A percentile compares a stretch with the other conserved stretches of the same genome.
These are phyloP conservation scores for Xylariaceae sp. DNA, from an alignment of 2,329 filamentous ascomycete genomes.

Conservation along the genomic window DNA sequence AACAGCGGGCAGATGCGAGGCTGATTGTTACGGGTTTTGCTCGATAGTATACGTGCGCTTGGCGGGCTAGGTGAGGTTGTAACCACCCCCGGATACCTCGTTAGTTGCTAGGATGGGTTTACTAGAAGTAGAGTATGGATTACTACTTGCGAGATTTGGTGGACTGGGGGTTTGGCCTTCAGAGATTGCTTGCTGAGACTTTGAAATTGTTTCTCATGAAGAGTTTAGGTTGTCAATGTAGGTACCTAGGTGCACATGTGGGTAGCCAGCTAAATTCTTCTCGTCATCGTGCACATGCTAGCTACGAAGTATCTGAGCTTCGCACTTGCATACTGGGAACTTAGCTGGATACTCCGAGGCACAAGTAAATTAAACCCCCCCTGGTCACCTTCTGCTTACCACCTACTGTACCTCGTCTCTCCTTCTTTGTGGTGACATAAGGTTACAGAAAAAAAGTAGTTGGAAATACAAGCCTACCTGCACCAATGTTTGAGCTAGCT, in stretches of 20 bases:
- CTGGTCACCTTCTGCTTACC: neutral
- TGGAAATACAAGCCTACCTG: too few species aligned
- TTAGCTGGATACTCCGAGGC: neutral
- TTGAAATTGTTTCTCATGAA: slow-evolving; percentile 3
- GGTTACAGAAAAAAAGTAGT: neutral
- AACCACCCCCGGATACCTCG: neutral
- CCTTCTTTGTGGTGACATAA: neutral
- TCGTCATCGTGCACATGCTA: slow-evolving; percentile 19
- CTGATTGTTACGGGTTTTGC: neutral
- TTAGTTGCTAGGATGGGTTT: neutral
- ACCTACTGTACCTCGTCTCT: too few species aligned
- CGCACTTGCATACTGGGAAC: too few species aligned
- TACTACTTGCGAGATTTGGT: too few species aligned
- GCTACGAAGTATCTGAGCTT: slow-evolving; percentile 15
- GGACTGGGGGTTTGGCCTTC: too few species aligned
- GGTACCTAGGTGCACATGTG: neutral
- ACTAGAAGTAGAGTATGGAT: too few species aligned
- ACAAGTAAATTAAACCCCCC: neutral
- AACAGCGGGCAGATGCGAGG: neutral
- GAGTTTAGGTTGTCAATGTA: too few species aligned
- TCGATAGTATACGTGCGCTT: neutral
- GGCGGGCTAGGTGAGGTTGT: neutral
- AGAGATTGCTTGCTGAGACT: too few species aligned
- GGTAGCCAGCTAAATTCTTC: neutral
- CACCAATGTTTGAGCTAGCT: too few species aligned